Conservation (phyloP, 2,329 filamentous ascomycete species). For the Rhexocercosporidium sp. region DNA sequence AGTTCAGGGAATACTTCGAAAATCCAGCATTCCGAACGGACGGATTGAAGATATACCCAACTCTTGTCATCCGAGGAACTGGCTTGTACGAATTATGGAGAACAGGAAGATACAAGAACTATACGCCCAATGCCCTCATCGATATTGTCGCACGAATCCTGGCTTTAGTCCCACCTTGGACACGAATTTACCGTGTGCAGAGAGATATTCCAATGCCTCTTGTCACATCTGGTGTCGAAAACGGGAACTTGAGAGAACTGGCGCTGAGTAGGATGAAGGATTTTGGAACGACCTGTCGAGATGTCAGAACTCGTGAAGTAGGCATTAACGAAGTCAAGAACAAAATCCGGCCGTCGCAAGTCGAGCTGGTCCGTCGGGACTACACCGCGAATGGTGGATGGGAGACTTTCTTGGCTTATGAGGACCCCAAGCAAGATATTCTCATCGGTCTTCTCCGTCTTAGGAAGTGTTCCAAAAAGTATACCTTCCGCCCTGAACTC, state of each 20-base stretch:
- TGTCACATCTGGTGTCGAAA: conserved; percentile 98
- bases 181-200: conserved; percentile 96
- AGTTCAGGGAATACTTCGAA: conserved; percentile 98
- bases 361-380: conserved; percentile 92
- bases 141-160: conserved; percentile 96
- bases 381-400: conserved; percentile 95
- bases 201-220: conserved; percentile 99
- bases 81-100: conserved; percentile 97
- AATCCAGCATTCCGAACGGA: conserved; percentile 96
- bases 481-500: conserved; percentile 91
- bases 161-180: conserved; percentile 95
- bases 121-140: conserved; percentile 95
- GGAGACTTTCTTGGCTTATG: conserved; percentile 98
- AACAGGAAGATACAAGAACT: conserved; percentile 96
- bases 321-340: conserved; percentile 99
- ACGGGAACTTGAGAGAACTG: conserved; percentile 92
- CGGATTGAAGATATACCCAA: conserved; percentile 97
- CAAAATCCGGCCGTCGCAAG: conserved; percentile 95
- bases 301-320: conserved; percentile 94
- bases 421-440: conserved; percentile 98
- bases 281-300: conserved; percentile 94
- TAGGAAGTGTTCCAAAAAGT: conserved; percentile 87
- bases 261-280: conserved; percentile 98
- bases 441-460: conserved; percentile 88
- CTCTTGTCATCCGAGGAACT: conserved; percentile 93